A percentile compares a stretch with the other conserved stretches of the same genome.
Evolutionary conservation across 768 basidiomycete genomes (phyloP).

Genomic region (Cyclocybe cylindracea): DNA sequence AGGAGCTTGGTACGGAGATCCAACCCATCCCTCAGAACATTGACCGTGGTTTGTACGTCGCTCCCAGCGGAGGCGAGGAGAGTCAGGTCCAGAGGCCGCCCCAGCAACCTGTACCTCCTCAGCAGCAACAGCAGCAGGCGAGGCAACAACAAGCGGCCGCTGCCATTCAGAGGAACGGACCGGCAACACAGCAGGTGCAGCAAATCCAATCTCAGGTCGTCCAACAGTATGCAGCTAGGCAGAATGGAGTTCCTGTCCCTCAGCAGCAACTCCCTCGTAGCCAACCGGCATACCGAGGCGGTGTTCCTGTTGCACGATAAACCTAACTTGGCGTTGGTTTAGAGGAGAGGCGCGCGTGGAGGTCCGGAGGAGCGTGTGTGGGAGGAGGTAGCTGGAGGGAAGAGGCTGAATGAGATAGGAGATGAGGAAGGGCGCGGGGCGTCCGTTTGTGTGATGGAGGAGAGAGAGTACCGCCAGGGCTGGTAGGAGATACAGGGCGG

Average conservation of each 20-base stretch:
- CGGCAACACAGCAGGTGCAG: slow-evolving; percentile 7
- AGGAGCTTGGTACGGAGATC: slow-evolving; percentile 98
- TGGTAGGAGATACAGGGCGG: slow-evolving; percentile 26
- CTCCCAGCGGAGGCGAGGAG: slow-evolving; percentile 60
- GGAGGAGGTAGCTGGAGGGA: slow-evolving; percentile 4
- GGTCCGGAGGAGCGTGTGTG: neutral
- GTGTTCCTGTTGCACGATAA: slow-evolving; percentile 39
- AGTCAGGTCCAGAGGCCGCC: slow-evolving; percentile 38
- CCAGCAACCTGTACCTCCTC: slow-evolving; percentile 30
- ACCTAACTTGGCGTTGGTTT: neutral
- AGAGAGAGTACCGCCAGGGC: slow-evolving; percentile 16
- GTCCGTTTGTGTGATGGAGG: neutral
- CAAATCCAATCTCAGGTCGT: slow-evolving; percentile 4
- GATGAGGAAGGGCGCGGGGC: neutral
- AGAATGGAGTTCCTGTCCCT: slow-evolving; percentile 18
- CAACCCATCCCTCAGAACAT: slow-evolving; percentile 91
- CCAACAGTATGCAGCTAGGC: slow-evolving; percentile 11
- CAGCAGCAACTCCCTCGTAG: slow-evolving; percentile 19
- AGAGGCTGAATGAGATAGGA: neutral
- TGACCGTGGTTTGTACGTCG: slow-evolving; percentile 91
- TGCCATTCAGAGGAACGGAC: slow-evolving; percentile 20
- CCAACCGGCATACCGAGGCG: slow-evolving; percentile 37
- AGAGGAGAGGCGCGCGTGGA: neutral
- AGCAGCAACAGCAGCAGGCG: slow-evolving; percentile 25
- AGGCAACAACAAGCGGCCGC: slow-evolving; percentile 18